Base-by-base conservation (phyloP, 2,329 filamentous ascomycete genomes). In the Cadophora sp. region DNA sequence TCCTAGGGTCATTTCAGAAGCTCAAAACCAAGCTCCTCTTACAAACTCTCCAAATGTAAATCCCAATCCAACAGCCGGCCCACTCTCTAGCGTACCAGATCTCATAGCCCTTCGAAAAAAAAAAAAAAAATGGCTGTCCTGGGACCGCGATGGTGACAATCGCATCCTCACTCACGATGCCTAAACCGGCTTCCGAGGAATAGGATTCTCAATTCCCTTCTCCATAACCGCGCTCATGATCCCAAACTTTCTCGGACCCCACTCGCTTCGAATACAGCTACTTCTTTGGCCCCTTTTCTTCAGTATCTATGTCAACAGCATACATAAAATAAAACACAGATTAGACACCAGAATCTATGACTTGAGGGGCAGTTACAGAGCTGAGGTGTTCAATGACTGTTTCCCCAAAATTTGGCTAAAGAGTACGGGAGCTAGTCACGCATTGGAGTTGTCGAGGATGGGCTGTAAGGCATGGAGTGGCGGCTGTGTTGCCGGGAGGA, bases 41-140 rank as follows among this genome's bases (percentile, higher is more conserved):
- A 58, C 6, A 19, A 31, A 37, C 1, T 37, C 2, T 8, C 1
- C 34, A 37, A 12, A 9, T 12, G 2, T 37, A 8, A 1, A 8
- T 5, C 9, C 51, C 16, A 24, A 11, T 24, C 29, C 29, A 14
- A 34, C 27, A 31, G 31, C 37, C 24, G 29, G 19, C 43, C 11
- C 19, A 16, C 11, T 24, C 19, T 31, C 43, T 16, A n/a, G 43
- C 16, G 4, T 1, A 63, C 14, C 61, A 27, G 26, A 51, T 27
- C 34, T 63, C 27, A 63, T 46, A 29, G 27, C 61, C 16, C 79
- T 87, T 4, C 83, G 85, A 73, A 84, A 87, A 71, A 85, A 87
- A 75, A 83, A 85, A 73, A 84, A 87, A 71, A 85, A 87, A 75
- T 81, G 80, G 72, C 77, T 77, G 24, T 86, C 84, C 79, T 87